Base-by-base conservation (phyloP, 225 moss, liverwort and hornwort genomes). In the Takakia lepidozioides region DNA sequence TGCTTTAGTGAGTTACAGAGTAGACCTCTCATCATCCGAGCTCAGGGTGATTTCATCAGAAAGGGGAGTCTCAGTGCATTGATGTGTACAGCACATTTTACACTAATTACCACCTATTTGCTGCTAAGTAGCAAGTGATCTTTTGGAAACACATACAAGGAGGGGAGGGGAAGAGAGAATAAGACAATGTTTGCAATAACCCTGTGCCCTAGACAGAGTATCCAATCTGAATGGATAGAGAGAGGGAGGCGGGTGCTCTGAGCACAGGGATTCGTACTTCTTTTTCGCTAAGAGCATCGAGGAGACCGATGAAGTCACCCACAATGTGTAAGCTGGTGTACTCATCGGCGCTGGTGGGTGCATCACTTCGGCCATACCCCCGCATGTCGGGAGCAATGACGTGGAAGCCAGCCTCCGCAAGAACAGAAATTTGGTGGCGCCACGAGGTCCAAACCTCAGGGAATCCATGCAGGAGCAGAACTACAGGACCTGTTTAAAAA, bases 401-500 rank as follows among this genome's bases (percentile, higher is more conserved):
- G 36, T 71, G 73, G 38, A 77, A 77, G 32, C 82, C 77, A 43
- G 77, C 82, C 14, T 64, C 39, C 25, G 63, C 63, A 60, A 82
- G 59, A 15, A 59, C 63, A 46, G 62, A 44, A 35, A 82, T 56
- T 55, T 77, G 82, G 27, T 70, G 54, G 24, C 77, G 73, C 82
- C 77, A 77, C 14, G 64, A 54, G 44, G 60, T 70, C 73, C 73
- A 82, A 35, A 66, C 67, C 39, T 82, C 73, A 28, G 82, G 77
- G 38, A 71, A 82, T 20, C 77, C 77, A 60, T 82, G 82, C 9
- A 82, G 27, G 10, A 82, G 55, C 49, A 77, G 57, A 37, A 82
- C 70, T 19, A 49, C 34, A 19, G 82, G 77, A 22, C 70, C 77
- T 77, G 82, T 8, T 30, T 46, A 32, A 7, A 32, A 32, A 32